Evolutionary conservation across 2,329 filamentous ascomycete genomes (phyloP).

Genomic region (Colletotrichum tofieldiae): DNA sequence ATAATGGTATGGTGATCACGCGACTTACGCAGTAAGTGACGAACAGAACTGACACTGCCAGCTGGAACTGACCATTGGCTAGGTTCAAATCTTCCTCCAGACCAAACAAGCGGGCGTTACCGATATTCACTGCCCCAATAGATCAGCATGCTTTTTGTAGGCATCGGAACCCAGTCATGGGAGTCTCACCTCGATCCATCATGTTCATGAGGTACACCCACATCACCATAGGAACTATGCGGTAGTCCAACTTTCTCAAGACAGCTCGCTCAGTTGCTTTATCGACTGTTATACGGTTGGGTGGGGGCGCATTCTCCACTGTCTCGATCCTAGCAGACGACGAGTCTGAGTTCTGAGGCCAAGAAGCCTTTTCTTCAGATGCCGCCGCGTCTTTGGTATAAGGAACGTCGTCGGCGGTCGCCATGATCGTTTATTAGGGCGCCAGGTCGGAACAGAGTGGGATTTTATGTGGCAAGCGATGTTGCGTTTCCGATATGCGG

Average conservation of each 20-base stretch:
- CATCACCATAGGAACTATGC: slow-evolving; percentile 52
- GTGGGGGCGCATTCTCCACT: background rate
- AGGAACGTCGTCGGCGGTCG: background rate
- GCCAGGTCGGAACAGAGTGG: too few species aligned
- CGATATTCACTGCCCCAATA: slow-evolving; percentile 56
- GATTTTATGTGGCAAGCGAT: too few species aligned
- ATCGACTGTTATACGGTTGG: slow-evolving; percentile 3
- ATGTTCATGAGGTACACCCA: slow-evolving; percentile 56
- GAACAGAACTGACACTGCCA: slow-evolving; percentile 77
- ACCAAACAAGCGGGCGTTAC: slow-evolving; percentile 78
- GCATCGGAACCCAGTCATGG: slow-evolving; percentile 49
- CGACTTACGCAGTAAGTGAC: slow-evolving; percentile 66
- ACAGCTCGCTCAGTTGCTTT: slow-evolving; percentile 33
- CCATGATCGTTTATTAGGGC: background rate
- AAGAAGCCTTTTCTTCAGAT: slow-evolving; percentile 15
- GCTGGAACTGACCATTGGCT: slow-evolving; percentile 78
- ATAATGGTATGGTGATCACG: too few species aligned
- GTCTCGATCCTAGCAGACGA: slow-evolving; percentile 42
- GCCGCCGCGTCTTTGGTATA: background rate
- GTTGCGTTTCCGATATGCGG: background rate
- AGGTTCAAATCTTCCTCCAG: slow-evolving; percentile 76
- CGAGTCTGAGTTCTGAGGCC: slow-evolving; percentile 45
- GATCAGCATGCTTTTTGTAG: background rate
- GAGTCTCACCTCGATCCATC: slow-evolving; percentile 52
- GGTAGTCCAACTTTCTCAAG: slow-evolving; percentile 50